Evolutionary conservation across 148 eudicot genomes (phyloP).

Genomic region (Fagopyrum esculentum): DNA sequence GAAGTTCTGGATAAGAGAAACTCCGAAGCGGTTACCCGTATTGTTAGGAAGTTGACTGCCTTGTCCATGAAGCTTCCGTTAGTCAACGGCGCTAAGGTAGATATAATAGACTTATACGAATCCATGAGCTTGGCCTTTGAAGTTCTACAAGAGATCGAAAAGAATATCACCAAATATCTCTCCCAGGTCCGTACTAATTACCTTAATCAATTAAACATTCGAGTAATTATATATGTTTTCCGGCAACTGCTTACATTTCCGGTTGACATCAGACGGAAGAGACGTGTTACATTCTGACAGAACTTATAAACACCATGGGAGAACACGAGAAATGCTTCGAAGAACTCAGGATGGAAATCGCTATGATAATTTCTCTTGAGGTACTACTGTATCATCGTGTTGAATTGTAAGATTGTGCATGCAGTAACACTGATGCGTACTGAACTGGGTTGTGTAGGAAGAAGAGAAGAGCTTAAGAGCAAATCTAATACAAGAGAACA

Average conservation of each 20-base stretch:
- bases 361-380: conserved; percentile 38
- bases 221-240: not conserved
- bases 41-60: conserved; percentile 64
- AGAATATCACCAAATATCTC: conserved; percentile 27
- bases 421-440: not conserved
- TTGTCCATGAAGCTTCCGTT: conserved; percentile 59
- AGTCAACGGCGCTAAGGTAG: conserved; percentile 60
- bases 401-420: not conserved
- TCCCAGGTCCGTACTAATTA: conserved; percentile 33
- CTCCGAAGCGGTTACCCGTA: conserved; percentile 56
- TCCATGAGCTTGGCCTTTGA: conserved; percentile 44
- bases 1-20: conserved; percentile 48
- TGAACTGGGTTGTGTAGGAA: conserved; percentile 25
- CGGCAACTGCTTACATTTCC: too few species aligned
- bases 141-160: conserved; percentile 42
- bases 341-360: conserved; percentile 38
- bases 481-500: conserved; percentile 32
- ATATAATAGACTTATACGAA: conserved; percentile 32
- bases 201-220: too few species aligned
- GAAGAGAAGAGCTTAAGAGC: conserved; percentile 46
- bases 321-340: conserved; percentile 42
- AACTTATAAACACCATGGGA: conserved; percentile 36
- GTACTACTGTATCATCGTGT: conserved; percentile 18
- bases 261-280: conserved; percentile 40
- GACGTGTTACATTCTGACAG: conserved; percentile 36